phyloP scores from a whole-genome alignment of 1,139 yeast genomes.

The Insectozyma bohioensis region DNA sequence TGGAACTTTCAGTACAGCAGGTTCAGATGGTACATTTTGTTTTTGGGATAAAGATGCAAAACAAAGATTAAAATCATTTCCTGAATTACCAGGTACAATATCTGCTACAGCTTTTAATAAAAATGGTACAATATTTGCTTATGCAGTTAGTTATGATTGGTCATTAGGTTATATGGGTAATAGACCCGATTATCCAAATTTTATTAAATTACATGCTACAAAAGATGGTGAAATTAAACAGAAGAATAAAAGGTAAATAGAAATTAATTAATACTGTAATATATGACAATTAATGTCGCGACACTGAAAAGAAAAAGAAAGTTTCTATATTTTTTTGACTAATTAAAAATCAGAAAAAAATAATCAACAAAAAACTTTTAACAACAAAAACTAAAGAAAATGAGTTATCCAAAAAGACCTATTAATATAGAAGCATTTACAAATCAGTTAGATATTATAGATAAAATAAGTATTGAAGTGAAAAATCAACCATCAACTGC shows the following conservation, averaged over 20 bases:
- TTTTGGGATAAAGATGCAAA: constrained; percentile 97
- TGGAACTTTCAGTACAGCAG: constrained; percentile 93
- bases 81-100: constrained; percentile 69
- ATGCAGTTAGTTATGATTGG: constrained; percentile 96
- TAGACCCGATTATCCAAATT: constrained; percentile 70
- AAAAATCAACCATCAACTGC: no score
- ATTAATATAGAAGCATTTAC: no score
- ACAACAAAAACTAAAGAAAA: no score
- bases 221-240: constrained; percentile 87
- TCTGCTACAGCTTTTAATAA: constrained; percentile 80
- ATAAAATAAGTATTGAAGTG: no score
- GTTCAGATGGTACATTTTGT: constrained; percentile 90
- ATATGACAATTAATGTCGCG: no score
- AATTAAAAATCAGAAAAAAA: no score
- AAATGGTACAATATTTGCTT: constrained; percentile 83
- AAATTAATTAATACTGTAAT: no score
- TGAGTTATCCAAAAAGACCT: no score
- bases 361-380: no score
- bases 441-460: no score
- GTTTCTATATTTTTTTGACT: no score
- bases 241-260: constrained; percentile 52
- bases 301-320: no score
- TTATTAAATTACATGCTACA: constrained; percentile 79
- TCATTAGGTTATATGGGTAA: constrained; percentile 82
- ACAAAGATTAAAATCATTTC: constrained; percentile 82